Percentiles rank a stretch among this genome's conserved stretches.
These are phyloP conservation scores for Penicillium parvum DNA, from an alignment of 495 filamentous ascomycete genomes.

Conservation along the genomic window DNA sequence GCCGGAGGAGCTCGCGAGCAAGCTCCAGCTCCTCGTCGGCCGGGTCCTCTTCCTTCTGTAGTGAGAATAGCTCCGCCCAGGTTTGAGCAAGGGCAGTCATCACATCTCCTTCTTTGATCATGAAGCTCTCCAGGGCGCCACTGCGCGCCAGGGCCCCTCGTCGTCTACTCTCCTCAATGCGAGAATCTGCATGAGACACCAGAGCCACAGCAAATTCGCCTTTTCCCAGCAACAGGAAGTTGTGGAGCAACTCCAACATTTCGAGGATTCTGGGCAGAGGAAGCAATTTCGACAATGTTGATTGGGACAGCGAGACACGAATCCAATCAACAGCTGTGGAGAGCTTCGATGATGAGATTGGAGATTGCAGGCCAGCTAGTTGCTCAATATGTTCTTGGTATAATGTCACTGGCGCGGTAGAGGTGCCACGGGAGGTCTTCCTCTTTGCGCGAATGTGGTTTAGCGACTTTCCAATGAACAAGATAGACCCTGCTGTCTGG, in stretches of 20 bases:
- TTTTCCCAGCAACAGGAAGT: slow-evolving; percentile 81
- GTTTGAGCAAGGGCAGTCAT: slow-evolving; percentile 65
- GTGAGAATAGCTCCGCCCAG: slow-evolving; percentile 69
- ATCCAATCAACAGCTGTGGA: slow-evolving; percentile 69
- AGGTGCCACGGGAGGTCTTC: slow-evolving; percentile 27
- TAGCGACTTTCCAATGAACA: slow-evolving; percentile 87
- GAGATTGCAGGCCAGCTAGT: slow-evolving; percentile 66
- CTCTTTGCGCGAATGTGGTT: slow-evolving; percentile 66
- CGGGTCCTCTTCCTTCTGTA: slow-evolving; percentile 69
- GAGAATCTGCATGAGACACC: slow-evolving; percentile 76
- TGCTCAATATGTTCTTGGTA: slow-evolving; percentile 67
- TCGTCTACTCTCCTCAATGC: slow-evolving; percentile 50
- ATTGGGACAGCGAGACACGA: slow-evolving; percentile 73
- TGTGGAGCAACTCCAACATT: slow-evolving; percentile 68
- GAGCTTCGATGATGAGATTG: slow-evolving; percentile 65
- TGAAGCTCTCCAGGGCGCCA: slow-evolving; percentile 47
- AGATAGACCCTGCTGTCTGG: slow-evolving; percentile 71
- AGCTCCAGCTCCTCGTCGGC: slow-evolving; percentile 73
- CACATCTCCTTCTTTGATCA: slow-evolving; percentile 85
- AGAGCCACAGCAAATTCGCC: slow-evolving; percentile 89
- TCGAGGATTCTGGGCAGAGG: slow-evolving; percentile 72
- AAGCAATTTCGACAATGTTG: slow-evolving; percentile 72
- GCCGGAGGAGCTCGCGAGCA: slow-evolving; percentile 67
- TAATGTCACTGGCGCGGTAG: slow-evolving; percentile 54
- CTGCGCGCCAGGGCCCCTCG: slow-evolving; percentile 26